Base-by-base conservation (phyloP, 2,329 filamentous ascomycete species). In the Chalaropsis ovoidea region DNA sequence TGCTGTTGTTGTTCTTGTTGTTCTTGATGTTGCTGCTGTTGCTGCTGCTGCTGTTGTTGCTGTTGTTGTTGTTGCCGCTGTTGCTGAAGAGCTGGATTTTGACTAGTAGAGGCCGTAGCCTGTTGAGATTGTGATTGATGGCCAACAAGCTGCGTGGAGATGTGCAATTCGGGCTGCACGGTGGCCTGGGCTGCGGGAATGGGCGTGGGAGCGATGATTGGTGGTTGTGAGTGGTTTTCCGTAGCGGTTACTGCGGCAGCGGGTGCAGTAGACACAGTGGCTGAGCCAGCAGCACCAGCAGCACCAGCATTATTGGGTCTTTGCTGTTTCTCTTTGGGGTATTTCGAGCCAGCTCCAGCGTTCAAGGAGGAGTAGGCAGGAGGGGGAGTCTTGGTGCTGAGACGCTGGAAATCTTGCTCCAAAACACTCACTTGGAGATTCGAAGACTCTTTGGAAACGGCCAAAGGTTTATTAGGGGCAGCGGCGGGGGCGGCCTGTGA, bases 361-460 rank as follows among this genome's bases (percentile, higher is more conserved):
- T 80, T 84, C 58, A 95, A 83, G 71, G 87, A 94, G 10, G 90
- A 94, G 75, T 99, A 99, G 5, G 94, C 93, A n/a, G 94, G 94
- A 22, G 94, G 94, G 15, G 93, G 92, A 64, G 90, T 91, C 24
- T 90, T 88, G 39, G 86, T 81, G 70, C 90, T 85, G 81, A 96
- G 82, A 19, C 90, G 85, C 70, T 90, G 86, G 73, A 96, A 88
- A 70, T 96, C 92, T 70, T 91, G 87, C 72, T 95, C 89, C 43
- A 96, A 75, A n/a, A 89, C 83, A 76, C 84, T 90, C 67, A 84
- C 80, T 70, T 86, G 84, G 41, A 84, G 74, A 63, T 73, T 72
- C 5, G 66, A 49, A 6, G 67, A 58, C 5, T 66, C 67, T 19
- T 56, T 17, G 11, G 61, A 54, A 35, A 67, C 47, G 42, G n/a